These are phyloP conservation scores for Linum usitatissimum DNA, from an alignment of 345 rosid species.

Conservation along the genomic window DNA sequence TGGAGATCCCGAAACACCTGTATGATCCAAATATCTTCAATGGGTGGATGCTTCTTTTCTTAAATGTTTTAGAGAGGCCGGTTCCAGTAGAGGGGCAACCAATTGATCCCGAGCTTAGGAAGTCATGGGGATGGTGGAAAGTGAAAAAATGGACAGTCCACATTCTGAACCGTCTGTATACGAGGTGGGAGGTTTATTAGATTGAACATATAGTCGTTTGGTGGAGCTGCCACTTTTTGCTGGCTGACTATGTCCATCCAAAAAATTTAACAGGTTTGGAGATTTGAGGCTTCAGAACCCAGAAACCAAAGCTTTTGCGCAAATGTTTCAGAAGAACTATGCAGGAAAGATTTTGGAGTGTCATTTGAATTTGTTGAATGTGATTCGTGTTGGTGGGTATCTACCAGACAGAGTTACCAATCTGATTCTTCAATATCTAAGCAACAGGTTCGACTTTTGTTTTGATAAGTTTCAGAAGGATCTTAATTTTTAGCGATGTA, in stretches of 20 bases:
- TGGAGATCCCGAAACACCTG: slow-evolving; percentile 92
- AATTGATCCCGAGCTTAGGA: slow-evolving; percentile 72
- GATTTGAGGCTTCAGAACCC: slow-evolving; percentile 84
- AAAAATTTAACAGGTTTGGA: slow-evolving; percentile 58
- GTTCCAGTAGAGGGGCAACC: slow-evolving; percentile 96
- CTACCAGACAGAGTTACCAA: slow-evolving; percentile 94
- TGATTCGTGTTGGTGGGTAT: slow-evolving; percentile 80
- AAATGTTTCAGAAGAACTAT: slow-evolving; percentile 82
- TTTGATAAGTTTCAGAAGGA: not conserved
- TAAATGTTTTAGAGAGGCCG: slow-evolving; percentile 79
- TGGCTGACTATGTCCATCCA: slow-evolving; percentile 5
- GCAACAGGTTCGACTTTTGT: slow-evolving; percentile 53
- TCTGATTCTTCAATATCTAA: slow-evolving; percentile 85
- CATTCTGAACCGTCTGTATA: slow-evolving; percentile 83
- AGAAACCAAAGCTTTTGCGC: slow-evolving; percentile 78
- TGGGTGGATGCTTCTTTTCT: slow-evolving; percentile 93
- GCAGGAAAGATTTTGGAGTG: slow-evolving; percentile 90
- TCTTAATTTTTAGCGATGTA: not conserved
- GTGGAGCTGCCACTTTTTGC: not conserved
- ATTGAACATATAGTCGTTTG: not conserved
- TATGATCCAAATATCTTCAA: slow-evolving; percentile 67
- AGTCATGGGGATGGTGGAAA: slow-evolving; percentile 99
- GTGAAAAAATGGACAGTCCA: slow-evolving; percentile 99
- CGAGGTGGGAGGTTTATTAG: slow-evolving; percentile 38
- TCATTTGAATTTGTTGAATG: slow-evolving; percentile 74